Percentiles rank a stretch among this genome's conserved stretches.
Evolutionary conservation across 1,284 basidiomycete species (phyloP).

Genomic region (Afroboletus lepidellus): DNA sequence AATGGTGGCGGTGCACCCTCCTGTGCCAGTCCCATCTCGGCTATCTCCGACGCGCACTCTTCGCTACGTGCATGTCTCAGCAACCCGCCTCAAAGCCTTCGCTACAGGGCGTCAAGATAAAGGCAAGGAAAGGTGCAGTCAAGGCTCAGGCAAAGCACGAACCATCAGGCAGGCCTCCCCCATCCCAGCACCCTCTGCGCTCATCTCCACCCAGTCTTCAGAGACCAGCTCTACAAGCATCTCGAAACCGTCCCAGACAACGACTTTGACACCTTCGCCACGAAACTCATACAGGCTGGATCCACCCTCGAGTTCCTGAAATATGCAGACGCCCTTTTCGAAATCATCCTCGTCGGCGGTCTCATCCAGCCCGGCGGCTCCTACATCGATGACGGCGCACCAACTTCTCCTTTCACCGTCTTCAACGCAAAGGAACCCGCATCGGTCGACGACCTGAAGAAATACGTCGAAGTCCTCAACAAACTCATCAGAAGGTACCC

Average conservation of each 20-base stretch:
- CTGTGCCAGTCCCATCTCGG: no score
- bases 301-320: slow-evolving; percentile 91
- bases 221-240: slow-evolving; percentile 93
- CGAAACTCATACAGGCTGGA: slow-evolving; percentile 89
- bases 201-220: slow-evolving; percentile 66
- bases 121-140: slow-evolving; percentile 83
- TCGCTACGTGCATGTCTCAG: slow-evolving; percentile 75
- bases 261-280: slow-evolving; percentile 82
- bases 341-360: slow-evolving; percentile 91
- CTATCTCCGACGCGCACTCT: slow-evolving; percentile 27
- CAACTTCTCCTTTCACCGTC: slow-evolving; percentile 80
- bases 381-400: slow-evolving; percentile 85
- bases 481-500: slow-evolving; percentile 89
- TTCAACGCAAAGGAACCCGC: slow-evolving; percentile 78
- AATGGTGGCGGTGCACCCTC: neutral
- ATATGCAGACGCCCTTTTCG: slow-evolving; percentile 95
- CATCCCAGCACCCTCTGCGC: slow-evolving; percentile 9
- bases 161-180: slow-evolving; percentile 53
- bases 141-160: slow-evolving; percentile 90
- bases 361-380: slow-evolving; percentile 93
- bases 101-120: slow-evolving; percentile 84
- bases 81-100: slow-evolving; percentile 80
- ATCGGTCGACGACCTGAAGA: slow-evolving; percentile 83
- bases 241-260: slow-evolving; percentile 81
- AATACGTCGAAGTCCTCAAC: slow-evolving; percentile 90